phyloP scores from a whole-genome alignment of 805 yeast species.

The Saturnispora hagleri region DNA sequence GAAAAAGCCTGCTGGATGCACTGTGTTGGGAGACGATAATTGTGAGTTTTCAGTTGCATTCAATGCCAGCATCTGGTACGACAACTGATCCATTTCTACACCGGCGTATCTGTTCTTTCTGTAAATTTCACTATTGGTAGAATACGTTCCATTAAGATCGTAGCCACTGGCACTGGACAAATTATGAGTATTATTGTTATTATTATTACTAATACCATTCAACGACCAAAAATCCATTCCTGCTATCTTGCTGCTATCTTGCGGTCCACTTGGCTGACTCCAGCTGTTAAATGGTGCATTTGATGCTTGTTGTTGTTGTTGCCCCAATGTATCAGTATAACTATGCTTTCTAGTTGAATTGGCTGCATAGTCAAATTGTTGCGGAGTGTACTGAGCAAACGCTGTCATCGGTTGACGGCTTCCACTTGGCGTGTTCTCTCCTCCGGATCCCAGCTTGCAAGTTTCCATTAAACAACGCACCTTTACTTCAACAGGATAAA shows the following conservation, averaged over 20 bases:
- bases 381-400: not conserved
- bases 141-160: not conserved
- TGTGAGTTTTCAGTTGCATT: conserved; percentile 13
- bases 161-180: not conserved
- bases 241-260: not conserved
- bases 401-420: not conserved
- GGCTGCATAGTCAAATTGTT: not conserved
- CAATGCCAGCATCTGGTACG: conserved; percentile 22
- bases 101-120: conserved; percentile 12
- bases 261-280: not conserved
- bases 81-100: conserved; percentile 23
- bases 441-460: not conserved
- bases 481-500: no score
- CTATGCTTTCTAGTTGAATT: not conserved
- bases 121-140: not conserved
- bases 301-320: not conserved
- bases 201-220: not conserved
- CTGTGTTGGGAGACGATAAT: conserved; percentile 6
- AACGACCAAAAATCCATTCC: conserved; percentile 1
- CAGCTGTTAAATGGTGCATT: not conserved
- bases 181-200: not conserved
- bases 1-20: not conserved
- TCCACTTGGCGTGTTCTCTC: not conserved
- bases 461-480: not conserved
- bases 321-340: not conserved